Base-by-base conservation (phyloP, 352 stramenopile genomes). In the Phytopythium delawarense region DNA sequence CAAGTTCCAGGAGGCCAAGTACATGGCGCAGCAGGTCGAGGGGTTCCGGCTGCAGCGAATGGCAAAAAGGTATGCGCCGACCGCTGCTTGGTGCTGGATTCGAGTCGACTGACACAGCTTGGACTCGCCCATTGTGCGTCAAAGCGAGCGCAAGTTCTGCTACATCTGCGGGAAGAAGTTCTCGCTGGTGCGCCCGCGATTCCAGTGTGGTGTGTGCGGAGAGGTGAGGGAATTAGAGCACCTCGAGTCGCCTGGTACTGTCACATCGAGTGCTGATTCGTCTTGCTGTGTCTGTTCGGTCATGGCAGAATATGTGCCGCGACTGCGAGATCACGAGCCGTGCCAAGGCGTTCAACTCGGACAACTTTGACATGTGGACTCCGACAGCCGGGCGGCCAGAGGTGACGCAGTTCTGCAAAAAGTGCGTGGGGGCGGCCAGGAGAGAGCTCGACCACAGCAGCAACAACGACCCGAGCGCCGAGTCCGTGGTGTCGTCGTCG, bases 161-260 rank as follows among this genome's bases (percentile, higher is more conserved):
- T 78, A 77, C 60, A 69, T 93, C 59, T 93, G 84, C 74, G 79
- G 69, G 59, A 89, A 86, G 35, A 88, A 85, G 51, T 93, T 93
- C 55, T 88, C 78, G 39, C 58, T 94, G 13, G 64, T 90, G 45
- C 70, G 81, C 0, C 70, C 79, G 28, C 79, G 81, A 4, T 77
- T 79, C 46, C 64, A 85, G 58, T 94, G 85, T 58, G 71, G 76
- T n/a, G 71, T 83, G 32, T 94, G 85, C 55, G 76, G 75, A 35
- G 76, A 90, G 61, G 71, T 88, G 34, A 32, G 48, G 4, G 28
- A 1, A 32, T 32, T 32, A 7, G 28, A 32, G 28, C 28, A 32
- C 5, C 28, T 32, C 28, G 28, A 32, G 28, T 32, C 46, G 11
- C 1, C 3, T 11, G 11, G 11, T 15, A 16, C 13, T 23, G 7